A percentile compares a stretch with the other conserved stretches of the same genome.
Evolutionary conservation across 2,329 filamentous ascomycete genomes (phyloP).

Genomic region (Alternaria atra): DNA sequence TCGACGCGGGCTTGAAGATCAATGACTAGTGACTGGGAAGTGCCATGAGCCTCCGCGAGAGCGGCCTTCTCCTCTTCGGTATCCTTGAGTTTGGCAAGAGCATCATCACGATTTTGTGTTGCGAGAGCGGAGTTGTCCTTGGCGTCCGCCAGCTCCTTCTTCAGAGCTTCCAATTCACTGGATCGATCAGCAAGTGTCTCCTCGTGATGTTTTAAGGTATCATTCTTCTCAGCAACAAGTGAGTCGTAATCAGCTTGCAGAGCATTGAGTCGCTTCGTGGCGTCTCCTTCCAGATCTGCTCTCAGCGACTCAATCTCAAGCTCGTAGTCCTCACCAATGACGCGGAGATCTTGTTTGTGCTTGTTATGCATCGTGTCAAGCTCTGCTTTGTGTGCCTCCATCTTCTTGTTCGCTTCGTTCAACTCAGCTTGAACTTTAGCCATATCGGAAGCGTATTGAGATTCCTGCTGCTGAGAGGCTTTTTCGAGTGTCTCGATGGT

Average conservation of each 20-base stretch:
- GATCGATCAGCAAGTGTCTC: constrained; percentile 30
- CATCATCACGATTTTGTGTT: constrained; percentile 34
- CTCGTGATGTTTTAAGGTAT: constrained; percentile 32
- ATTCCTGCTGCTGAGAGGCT: constrained; percentile 36
- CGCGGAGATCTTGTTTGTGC: constrained; percentile 41
- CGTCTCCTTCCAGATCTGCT: constrained; percentile 48
- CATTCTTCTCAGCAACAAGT: constrained; percentile 43
- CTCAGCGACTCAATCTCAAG: constrained; percentile 47
- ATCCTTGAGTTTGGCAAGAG: constrained; percentile 34
- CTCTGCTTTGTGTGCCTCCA: constrained; percentile 39
- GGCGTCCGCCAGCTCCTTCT: constrained; percentile 27
- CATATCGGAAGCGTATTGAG: constrained; percentile 37
- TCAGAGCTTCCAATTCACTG: constrained; percentile 30
- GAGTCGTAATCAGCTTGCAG: constrained; percentile 45
- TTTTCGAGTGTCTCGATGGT: constrained; percentile 47
- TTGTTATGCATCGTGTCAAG: constrained; percentile 36
- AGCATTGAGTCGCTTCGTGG: constrained; percentile 44
- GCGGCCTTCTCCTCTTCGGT: constrained; percentile 36
- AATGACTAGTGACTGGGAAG: constrained; percentile 30
- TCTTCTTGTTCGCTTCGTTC: constrained; percentile 37
- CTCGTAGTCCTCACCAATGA: constrained; percentile 46
- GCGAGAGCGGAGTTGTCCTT: constrained; percentile 36
- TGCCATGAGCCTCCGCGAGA: constrained; percentile 31
- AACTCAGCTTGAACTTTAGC: constrained; percentile 38
- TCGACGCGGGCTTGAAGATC: constrained; percentile 38